Conservation (phyloP, 345 rosid genomes). For the Gossypium ekmanianum region DNA sequence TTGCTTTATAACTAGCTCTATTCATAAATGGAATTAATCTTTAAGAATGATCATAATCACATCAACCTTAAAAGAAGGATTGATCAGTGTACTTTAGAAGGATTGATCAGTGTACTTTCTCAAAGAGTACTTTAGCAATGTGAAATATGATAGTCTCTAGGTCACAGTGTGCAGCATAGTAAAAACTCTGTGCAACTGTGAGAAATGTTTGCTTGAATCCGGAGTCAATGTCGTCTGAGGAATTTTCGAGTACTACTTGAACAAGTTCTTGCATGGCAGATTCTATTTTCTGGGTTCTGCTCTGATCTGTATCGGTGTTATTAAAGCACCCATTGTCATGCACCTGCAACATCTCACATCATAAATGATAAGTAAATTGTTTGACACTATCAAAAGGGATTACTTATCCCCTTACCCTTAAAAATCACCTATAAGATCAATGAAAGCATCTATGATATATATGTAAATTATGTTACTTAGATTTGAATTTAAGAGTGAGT, state of each 20-base stretch:
- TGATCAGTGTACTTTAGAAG: conserved; percentile 4
- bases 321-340: conserved; percentile 16
- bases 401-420: background rate
- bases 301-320: conserved; percentile 13
- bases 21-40: background rate
- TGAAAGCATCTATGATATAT: background rate
- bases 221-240: conserved; percentile 22
- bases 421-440: background rate
- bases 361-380: background rate
- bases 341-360: conserved; percentile 23
- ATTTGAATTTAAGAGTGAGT: background rate
- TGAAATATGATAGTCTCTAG: conserved; percentile 45
- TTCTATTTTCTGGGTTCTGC: conserved; percentile 37
- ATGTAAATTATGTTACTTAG: background rate
- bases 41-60: background rate
- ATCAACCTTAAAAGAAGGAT: background rate
- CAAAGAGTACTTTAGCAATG: conserved; percentile 69
- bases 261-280: conserved; percentile 62
- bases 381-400: background rate
- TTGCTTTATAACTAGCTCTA: background rate
- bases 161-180: conserved; percentile 58
- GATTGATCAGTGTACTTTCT: conserved; percentile 34
- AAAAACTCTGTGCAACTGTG: conserved; percentile 55
- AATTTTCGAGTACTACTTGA: conserved; percentile 38
- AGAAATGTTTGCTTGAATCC: conserved; percentile 54